phyloP scores from a whole-genome alignment of 2,329 filamentous ascomycete species.

The Malbranchea cinnamomea region DNA sequence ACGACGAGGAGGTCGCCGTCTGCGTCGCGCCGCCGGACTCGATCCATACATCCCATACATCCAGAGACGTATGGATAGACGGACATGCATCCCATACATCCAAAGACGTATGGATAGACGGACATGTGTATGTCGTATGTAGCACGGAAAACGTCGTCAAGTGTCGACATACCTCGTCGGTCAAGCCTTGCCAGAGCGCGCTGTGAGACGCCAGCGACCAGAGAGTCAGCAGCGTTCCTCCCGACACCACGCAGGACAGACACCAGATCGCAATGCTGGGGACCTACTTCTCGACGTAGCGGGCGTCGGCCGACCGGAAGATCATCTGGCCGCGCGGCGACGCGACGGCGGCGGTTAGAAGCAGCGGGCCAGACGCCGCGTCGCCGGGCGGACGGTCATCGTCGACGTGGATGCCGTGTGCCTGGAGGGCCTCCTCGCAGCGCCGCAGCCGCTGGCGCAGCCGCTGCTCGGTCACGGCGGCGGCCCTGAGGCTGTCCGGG shows the following conservation, averaged over 20 bases:
- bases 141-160: no score
- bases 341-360: no score
- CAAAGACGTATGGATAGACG: no score
- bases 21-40: conserved; percentile 41
- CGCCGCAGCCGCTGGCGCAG: conserved; percentile 1
- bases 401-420: no score
- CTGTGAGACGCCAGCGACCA: conserved; percentile 9
- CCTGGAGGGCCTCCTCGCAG: conserved; percentile 4
- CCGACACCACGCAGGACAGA: no score
- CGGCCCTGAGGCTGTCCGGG: neutral
- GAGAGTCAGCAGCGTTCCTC: no score
- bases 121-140: no score
- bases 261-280: no score
- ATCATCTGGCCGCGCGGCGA: neutral
- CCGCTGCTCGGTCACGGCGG: neutral
- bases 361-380: neutral
- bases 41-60: no score
- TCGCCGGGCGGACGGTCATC: no score
- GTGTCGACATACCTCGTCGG: conserved; percentile 19
- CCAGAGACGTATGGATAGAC: no score
- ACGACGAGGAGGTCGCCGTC: conserved; percentile 47
- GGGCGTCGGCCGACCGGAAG: neutral
- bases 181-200: conserved; percentile 27
- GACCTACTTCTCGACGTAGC: conserved; percentile 2
- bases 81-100: no score